Evolutionary conservation across 306 rosid species (phyloP).

Genomic region (Dryas alaskensis): DNA sequence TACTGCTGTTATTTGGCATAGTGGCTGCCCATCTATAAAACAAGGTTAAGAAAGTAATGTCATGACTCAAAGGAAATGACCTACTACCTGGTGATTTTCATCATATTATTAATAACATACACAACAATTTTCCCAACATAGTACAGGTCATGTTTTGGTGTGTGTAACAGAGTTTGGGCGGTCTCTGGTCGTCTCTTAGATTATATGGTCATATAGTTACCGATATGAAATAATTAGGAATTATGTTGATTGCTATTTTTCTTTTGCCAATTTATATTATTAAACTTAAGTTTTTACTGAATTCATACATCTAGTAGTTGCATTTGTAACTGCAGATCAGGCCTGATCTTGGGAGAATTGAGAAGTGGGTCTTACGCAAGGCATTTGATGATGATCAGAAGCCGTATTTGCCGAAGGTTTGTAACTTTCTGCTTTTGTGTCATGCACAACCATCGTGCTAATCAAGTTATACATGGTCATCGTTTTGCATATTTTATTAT

Average conservation of each 20-base stretch:
- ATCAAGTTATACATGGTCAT: constrained; percentile 1
- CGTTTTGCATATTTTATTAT: not conserved
- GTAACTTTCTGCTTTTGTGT: constrained; percentile 20
- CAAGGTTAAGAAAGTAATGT: not conserved
- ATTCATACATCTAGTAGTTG: constrained; percentile 13
- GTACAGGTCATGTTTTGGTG: not conserved
- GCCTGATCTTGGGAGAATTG: constrained; percentile 83
- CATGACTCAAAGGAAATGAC: not conserved
- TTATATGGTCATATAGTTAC: not conserved
- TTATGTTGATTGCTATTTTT: not conserved
- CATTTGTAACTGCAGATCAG: constrained; percentile 55
- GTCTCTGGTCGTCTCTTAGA: constrained; percentile 7
- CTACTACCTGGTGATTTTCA: not conserved
- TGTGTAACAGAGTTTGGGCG: not conserved
- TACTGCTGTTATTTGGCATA: not conserved
- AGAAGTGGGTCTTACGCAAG: constrained; percentile 95
- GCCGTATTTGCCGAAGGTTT: constrained; percentile 92
- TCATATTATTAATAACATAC: not conserved
- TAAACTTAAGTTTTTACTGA: not conserved
- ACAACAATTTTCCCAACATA: not conserved
- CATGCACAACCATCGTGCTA: not conserved
- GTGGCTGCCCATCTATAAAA: not conserved
- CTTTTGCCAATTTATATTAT: not conserved
- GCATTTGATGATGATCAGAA: constrained; percentile 87
- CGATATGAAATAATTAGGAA: not conserved